These are phyloP conservation scores for Suillus subaureus DNA, from an alignment of 768 basidiomycete species.

Conservation along the genomic window DNA sequence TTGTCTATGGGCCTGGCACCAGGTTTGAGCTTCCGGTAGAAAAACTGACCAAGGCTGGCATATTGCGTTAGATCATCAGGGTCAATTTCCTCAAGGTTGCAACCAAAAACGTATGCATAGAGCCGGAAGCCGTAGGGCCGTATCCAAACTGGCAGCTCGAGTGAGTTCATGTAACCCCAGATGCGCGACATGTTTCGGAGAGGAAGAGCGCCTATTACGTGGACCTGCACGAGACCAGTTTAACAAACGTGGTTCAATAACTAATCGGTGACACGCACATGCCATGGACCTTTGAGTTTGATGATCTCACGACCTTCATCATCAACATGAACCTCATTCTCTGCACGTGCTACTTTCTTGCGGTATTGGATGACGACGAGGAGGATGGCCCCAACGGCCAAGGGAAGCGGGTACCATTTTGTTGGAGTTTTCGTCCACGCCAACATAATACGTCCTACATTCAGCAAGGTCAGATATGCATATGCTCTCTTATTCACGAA, in stretches of 20 bases:
- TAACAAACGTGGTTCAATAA: not conserved
- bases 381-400: slow-evolving; percentile 88
- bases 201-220: slow-evolving; percentile 93
- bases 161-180: slow-evolving; percentile 95
- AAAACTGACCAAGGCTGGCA: slow-evolving; percentile 90
- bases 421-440: slow-evolving; percentile 89
- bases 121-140: slow-evolving; percentile 87
- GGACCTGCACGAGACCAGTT: slow-evolving; percentile 59
- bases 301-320: slow-evolving; percentile 84
- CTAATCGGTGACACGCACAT: slow-evolving; percentile 52
- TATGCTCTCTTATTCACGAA: not conserved
- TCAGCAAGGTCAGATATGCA: slow-evolving; percentile 12
- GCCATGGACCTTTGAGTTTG: slow-evolving; percentile 88
- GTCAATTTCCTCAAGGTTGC: slow-evolving; percentile 91
- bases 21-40: slow-evolving; percentile 84
- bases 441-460: slow-evolving; percentile 60
- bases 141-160: slow-evolving; percentile 93
- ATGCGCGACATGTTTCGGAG: slow-evolving; percentile 93
- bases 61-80: slow-evolving; percentile 77
- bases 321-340: slow-evolving; percentile 73
- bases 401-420: slow-evolving; percentile 93
- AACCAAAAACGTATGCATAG: slow-evolving; percentile 89
- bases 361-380: slow-evolving; percentile 79
- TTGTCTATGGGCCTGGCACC: slow-evolving; percentile 82
- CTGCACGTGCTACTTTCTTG: slow-evolving; percentile 50